Conservation (phyloP, 1,284 basidiomycete genomes). For the Fomitopsis schrenkii region DNA sequence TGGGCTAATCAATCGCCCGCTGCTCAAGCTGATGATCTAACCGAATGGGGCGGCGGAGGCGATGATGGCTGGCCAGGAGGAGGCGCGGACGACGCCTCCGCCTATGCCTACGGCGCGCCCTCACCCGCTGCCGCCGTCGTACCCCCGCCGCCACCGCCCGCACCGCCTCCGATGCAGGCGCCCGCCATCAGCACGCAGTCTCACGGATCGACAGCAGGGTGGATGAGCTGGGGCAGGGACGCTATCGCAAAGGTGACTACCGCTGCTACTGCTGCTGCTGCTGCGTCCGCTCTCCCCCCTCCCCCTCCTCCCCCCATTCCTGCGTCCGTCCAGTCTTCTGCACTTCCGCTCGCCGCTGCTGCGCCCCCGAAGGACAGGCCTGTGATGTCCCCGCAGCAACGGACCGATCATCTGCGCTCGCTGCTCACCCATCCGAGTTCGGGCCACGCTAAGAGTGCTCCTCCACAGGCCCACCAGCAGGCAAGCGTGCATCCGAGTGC, state of each 20-base stretch:
- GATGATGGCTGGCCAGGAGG: neutral
- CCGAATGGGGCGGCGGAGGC: neutral
- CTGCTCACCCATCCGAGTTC: conserved; percentile 36
- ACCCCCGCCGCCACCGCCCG: conserved; percentile 3
- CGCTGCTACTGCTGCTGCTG: neutral
- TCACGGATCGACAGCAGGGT: neutral
- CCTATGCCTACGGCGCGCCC: neutral
- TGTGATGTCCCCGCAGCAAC: conserved; percentile 42
- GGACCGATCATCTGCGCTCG: conserved; percentile 30
- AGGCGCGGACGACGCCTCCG: neutral
- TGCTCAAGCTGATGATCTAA: neutral
- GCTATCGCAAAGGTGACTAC: conserved; percentile 6
- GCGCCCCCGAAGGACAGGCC: conserved; percentile 30
- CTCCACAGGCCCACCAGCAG: conserved; percentile 2
- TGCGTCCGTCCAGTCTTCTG: neutral
- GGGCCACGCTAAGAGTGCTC: conserved; percentile 3
- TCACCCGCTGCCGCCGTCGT: neutral
- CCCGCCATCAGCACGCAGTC: neutral
- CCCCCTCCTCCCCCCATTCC: neutral
- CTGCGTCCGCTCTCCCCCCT: neutral
- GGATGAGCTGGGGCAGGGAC: conserved; percentile 8
- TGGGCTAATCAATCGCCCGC: neutral
- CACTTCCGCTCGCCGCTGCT: conserved; percentile 1
- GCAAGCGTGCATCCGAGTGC: neutral
- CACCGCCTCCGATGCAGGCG: conserved; percentile 2